phyloP scores from a whole-genome alignment of 2,329 filamentous ascomycete species.

The Cordyceps farinosa region DNA sequence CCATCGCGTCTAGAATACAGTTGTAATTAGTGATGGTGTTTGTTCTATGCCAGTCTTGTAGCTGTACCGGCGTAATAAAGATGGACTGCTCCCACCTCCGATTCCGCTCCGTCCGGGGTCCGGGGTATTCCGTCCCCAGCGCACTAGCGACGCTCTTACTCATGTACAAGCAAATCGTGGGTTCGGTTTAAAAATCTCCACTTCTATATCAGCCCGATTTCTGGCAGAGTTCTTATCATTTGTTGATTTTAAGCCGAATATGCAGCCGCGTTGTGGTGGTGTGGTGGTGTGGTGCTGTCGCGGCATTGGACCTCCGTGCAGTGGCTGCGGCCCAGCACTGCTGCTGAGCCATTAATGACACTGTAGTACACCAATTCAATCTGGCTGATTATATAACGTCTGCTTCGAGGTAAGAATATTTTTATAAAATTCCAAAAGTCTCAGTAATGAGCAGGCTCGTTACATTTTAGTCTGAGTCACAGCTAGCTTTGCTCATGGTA shows the following conservation, averaged over 20 bases:
- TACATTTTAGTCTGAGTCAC: too few species aligned
- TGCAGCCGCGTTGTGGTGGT: background rate
- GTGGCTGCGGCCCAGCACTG: background rate
- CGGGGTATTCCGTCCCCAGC: background rate
- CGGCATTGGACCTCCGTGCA: background rate
- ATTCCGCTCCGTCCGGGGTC: slow-evolving; percentile 13
- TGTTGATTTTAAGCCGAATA: too few species aligned
- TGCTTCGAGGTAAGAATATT: too few species aligned
- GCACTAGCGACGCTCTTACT: background rate
- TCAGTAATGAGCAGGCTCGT: too few species aligned
- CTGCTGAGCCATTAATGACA: background rate
- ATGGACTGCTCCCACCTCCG: background rate
- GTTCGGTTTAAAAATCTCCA: background rate
- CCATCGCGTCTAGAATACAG: slow-evolving; percentile 25
- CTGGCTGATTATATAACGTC: background rate
- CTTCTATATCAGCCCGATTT: background rate
- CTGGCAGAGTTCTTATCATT: background rate
- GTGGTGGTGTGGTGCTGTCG: background rate
- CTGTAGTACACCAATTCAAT: too few species aligned
- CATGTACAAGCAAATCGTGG: background rate
- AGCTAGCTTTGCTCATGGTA: too few species aligned
- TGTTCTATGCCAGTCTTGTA: background rate
- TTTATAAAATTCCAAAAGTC: too few species aligned
- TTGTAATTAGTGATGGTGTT: background rate
- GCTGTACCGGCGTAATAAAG: too few species aligned